Evolutionary conservation across 192 early-diverging fungal species (phyloP), one percentile per base, ranked within the genome.

Genomic region (Chytriomyces sp.): DNA sequence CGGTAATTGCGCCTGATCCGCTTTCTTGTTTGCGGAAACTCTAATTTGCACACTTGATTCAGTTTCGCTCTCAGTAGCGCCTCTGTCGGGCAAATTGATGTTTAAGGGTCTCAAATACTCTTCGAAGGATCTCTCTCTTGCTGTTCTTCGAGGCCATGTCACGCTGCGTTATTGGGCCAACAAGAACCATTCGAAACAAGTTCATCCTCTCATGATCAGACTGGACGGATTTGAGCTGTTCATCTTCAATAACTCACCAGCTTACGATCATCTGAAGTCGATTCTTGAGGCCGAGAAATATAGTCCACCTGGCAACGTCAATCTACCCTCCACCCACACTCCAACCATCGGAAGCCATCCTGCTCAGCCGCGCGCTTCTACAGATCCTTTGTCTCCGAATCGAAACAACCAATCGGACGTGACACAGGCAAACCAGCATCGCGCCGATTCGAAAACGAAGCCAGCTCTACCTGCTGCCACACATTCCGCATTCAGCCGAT

Each of bases 221-320:
- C 68, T 95, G 7, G 89, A 94, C 28, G 94, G 94, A 5, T 75
- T 94, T 6, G 94, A 95, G 69, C 91, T 89, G 86, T 94, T 94
- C 78, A 88, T 92, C 61, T 95, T 94, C 83, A 95, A 95, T 64
- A 84, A 92, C 64, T 85, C 89, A 44, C 83, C 90, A 1, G 91
- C 90, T 1, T 95, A 94, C 72, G 89, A 92, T 49, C 72, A 78
- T 11, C 74, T 93, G 47, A 75, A 82, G 57, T 35, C 4, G 8
- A 75, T 80, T 6, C 47, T 75, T n/a, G 73, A 80, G 67, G 48
- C 44, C 9, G 74, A 71, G 18, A 20, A 70, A 60, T 57, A 57
- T 20, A 57, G 20, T 57, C 4, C 35, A 35, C 35, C 35, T 35
- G 35, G 35, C 35, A 35, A 35, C 35, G 35, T 0, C 35, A 35